Base-by-base conservation (phyloP, 768 basidiomycete species). In the Lactifluus echinatus region DNA sequence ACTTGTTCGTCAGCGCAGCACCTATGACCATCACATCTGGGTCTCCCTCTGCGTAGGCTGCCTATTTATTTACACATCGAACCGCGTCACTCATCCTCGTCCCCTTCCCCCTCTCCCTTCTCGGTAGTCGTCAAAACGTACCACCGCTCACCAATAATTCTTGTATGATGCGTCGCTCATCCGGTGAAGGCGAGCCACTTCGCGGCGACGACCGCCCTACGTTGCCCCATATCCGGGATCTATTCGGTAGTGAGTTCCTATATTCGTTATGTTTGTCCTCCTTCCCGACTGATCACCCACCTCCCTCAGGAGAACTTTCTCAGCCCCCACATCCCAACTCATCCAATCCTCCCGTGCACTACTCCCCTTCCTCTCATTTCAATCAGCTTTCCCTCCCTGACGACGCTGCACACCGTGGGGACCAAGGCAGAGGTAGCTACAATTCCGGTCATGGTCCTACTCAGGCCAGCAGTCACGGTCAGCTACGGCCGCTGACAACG, bases 161-260 rank as follows among this genome's bases (percentile, higher is more conserved):
- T 26, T 1, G 34, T 45, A 52, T 26, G 8, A 63, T 63, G 61
- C 48, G 28, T 48, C 59, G 59, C 29, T 42, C 59, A 29, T 33
- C 46, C 56, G 37, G 56, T 14, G 24, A 53, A 24, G 54, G 50
- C 50, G 63, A 55, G 49, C 42, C 62, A 45, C 50, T 37, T 53
- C 62, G 63, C 26, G 49, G 53, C 15, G 60, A 59, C 8, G 43
- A 55, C 50, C 60, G 63, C 28, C 63, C 63, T 33, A 63, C 63
- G 26, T 60, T 63, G n/a, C 63, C 63, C 17, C 60, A 60, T 7
- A 63, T 63, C 26, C 60, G 61, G 28, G 56, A 63, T 36, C 49
- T 63, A 10, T 63, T 63, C 43, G 55, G 63, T 2, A 55, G 63
- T 63, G 31, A 47, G 63, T 50, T 23, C 23, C 21, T 23, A 19